Evolutionary conservation across 2,329 filamentous ascomycete species (phyloP).

Genomic region (Cytospora piceicola): DNA sequence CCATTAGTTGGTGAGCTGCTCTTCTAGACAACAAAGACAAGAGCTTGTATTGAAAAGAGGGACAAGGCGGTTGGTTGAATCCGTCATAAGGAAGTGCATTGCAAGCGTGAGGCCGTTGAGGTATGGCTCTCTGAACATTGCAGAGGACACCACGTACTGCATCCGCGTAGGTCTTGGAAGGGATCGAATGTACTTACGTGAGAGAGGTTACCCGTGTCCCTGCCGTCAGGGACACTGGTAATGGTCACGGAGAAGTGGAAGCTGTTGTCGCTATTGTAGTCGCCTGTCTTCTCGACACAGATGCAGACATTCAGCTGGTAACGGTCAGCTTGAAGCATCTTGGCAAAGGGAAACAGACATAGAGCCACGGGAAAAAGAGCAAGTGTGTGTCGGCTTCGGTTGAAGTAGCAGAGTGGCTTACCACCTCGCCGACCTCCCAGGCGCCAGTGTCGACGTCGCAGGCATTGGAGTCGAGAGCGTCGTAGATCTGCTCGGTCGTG

Average conservation of each 20-base stretch:
- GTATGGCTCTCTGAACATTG: neutral
- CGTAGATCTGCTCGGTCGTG: neutral
- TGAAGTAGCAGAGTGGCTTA: neutral
- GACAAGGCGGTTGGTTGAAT: neutral
- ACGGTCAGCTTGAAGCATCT: neutral
- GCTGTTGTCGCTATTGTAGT: neutral
- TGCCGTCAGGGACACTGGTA: neutral
- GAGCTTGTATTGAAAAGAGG: neutral
- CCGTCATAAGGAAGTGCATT: neutral
- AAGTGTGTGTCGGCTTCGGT: neutral
- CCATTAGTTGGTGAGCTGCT: neutral
- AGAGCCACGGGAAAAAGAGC: neutral
- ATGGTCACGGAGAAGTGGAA: neutral
- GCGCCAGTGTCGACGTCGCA: neutral
- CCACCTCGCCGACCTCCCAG: neutral
- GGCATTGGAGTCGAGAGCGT: neutral
- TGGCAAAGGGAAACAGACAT: neutral
- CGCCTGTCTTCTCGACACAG: neutral
- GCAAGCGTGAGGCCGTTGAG: neutral
- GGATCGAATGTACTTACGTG: neutral
- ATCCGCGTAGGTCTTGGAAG: neutral
- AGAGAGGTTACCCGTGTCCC: neutral
- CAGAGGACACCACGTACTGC: too few relatives aligned
- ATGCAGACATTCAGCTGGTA: neutral
- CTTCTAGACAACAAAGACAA: neutral